Base-by-base conservation (phyloP, 2,329 filamentous ascomycete genomes). In the Dactylellina drechsleri region DNA sequence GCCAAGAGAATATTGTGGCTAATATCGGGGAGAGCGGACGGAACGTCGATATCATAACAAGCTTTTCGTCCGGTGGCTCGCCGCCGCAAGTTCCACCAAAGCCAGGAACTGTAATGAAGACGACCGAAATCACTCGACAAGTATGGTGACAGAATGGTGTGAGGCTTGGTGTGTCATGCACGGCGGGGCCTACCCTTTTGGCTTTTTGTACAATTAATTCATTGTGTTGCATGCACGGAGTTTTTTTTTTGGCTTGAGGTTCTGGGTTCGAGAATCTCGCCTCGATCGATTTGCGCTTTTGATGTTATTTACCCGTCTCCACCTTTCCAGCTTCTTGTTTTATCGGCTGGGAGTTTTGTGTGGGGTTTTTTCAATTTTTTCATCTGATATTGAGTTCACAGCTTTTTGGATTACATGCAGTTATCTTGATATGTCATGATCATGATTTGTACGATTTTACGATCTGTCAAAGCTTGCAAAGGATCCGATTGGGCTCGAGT, bases 1-100 rank as follows among this genome's bases (percentile, higher is more conserved):
- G 70, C 26, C 70, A 74, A 16, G 70, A 74, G 50, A 74, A 62
- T 23, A 74, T 74, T 26, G 70, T 74, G 23, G 61, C 56, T 4
- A 59, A 50, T 20, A 62, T 41, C 8, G 43, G 41, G 0, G 50
- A 26, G 4, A 66, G 40, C 6, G 54, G 61, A 15, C 40, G 40
- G 56, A 73, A 56, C 31, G n/a, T 58, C 6, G 62, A 67, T 61
- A 28, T 50, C n/a, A 67, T 74, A 20, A 64, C 62, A 13, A 67
- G 62, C n/a, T 67, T 67, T 52, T 66, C 62, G n/a, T 67, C 70
- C 1, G 40, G 28, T 31, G 45, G 57, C 16, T 45, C 60, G 20
- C 68, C 68, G 10, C 68, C 68, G 6, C 28, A n/a, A 26, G 62
- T 64, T 0, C 70, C 62, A n/a, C 62, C 62, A 3, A 74, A 64